Conservation (phyloP, 2,329 filamentous ascomycete species). For the Biscogniauxia marginata region DNA sequence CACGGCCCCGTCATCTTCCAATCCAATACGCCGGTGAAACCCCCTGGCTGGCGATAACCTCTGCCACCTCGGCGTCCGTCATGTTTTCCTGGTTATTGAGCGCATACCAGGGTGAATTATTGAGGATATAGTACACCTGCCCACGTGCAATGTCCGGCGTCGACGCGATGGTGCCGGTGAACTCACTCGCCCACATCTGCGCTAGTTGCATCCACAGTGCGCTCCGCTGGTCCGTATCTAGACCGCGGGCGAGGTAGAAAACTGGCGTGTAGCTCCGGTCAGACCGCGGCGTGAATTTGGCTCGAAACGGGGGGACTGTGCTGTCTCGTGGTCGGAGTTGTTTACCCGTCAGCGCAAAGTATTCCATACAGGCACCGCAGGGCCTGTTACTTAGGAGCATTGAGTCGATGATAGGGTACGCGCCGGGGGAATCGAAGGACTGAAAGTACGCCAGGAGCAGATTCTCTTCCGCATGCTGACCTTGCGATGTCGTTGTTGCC, state of each 20-base stretch:
- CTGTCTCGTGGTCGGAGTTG: constrained; percentile 22
- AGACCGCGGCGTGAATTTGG: constrained; percentile 31
- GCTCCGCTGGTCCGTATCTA: constrained; percentile 18
- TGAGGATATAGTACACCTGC: constrained; percentile 30
- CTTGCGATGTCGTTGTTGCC: constrained; percentile 9
- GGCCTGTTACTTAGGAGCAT: constrained; percentile 29
- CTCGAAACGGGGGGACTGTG: constrained; percentile 21
- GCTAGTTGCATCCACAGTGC: constrained; percentile 27
- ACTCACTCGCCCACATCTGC: constrained; percentile 26
- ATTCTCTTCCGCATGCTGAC: constrained; percentile 30
- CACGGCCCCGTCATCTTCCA: no score
- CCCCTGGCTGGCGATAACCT: constrained; percentile 26
- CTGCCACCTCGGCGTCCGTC: constrained; percentile 30
- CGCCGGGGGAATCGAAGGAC: constrained; percentile 31
- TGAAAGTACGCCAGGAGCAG: constrained; percentile 31
- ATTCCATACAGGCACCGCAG: constrained; percentile 28
- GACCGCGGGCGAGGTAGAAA: constrained; percentile 28
- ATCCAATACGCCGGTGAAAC: constrained; percentile 29
- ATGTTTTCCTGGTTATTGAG: constrained; percentile 32
- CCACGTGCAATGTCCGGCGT: constrained; percentile 21
- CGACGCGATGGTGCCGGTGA: constrained; percentile 15
- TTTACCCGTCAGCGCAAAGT: constrained; percentile 29
- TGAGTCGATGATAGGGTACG: constrained; percentile 32
- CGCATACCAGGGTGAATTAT: constrained; percentile 29
- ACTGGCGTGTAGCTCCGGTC: constrained; percentile 31